Base-by-base conservation (phyloP, 768 basidiomycete genomes). In the Tephrocybe rancida region DNA sequence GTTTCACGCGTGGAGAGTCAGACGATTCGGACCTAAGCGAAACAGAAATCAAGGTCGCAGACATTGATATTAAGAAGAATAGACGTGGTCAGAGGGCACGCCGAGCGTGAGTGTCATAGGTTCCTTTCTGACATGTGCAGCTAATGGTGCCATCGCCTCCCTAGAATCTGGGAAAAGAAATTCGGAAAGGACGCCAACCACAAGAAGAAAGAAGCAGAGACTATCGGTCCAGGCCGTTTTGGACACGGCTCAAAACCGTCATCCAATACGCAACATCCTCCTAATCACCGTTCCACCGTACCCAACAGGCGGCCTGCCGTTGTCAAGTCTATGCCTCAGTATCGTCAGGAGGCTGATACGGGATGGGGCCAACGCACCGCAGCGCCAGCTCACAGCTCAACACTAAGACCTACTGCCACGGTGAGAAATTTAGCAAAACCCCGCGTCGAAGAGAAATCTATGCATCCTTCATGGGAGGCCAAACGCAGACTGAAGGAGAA, bases 381-480 rank as follows among this genome's bases (percentile, higher is more conserved):
- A n/a, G n/a, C n/a, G 22, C 43, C 58, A 30, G 18, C 52, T 13
- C 22, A 48, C 29, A 29, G 18, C 13, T 42, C 47, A 34, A 38
- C 37, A 52, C 38, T 27, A 41, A n/a, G 47, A 18, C 19, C 24
- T 22, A 21, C 53, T 21, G 18, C 52, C 24, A 34, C 55, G 26
- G 6, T 55, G 22, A 43, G 56, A 50, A 47, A 27, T 25, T 25
- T 37, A 18, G 44, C 45, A 22, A 42, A 57, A 48, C 39, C 39
- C 21, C 52, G 56, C 50, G 48, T 34, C 5, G 66, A 77, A 65
- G 66, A 70, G 19, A 64, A 67, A 55, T 76, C 82, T 26, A 59
- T 97, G 50, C 97, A 99, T 71, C 96, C 97, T 2, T 96, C 93
- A 13, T 99, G 97, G 96, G 92, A 92, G 69, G 97, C 97, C 5